Percentiles rank a stretch among this genome's conserved stretches.
Evolutionary conservation across 305 asterid species (phyloP).

Genomic region (Fraxinus velutina): DNA sequence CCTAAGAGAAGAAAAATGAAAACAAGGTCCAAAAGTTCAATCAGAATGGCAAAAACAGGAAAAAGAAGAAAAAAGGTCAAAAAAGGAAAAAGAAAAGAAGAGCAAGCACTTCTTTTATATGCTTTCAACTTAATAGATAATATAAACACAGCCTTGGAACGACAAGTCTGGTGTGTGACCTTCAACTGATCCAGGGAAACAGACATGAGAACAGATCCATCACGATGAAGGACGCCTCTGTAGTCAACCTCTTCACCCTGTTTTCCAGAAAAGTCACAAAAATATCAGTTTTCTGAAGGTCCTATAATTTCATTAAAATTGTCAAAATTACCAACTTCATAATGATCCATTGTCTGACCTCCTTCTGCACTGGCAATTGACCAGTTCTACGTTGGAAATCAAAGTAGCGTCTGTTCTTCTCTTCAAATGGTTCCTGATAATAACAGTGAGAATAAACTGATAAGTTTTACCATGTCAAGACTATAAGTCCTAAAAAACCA

Average conservation of each 20-base stretch:
- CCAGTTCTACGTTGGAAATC: conserved; percentile 98
- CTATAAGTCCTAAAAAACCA: conserved; percentile 18
- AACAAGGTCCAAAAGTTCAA: conserved; percentile 8
- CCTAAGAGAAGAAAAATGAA: conserved; percentile 35
- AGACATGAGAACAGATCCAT: conserved; percentile 97
- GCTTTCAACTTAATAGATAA: conserved; percentile 9
- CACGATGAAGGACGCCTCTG: conserved; percentile 96
- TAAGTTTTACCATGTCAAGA: conserved; percentile 10
- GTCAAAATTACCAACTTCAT: conserved; percentile 1
- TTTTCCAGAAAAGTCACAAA: conserved; percentile 6
- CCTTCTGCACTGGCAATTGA: conserved; percentile 87
- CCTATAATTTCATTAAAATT: conserved; percentile 2
- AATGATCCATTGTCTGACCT: conserved; percentile 46
- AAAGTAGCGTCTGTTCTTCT: conserved; percentile 80
- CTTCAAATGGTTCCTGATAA: conserved; percentile 82
- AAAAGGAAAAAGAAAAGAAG: not conserved
- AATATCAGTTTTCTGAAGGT: conserved; percentile 16
- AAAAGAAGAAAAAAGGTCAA: not conserved
- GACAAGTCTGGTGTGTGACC: conserved; percentile 40
- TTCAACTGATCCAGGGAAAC: conserved; percentile 86
- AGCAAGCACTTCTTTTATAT: not conserved
- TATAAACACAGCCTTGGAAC: not conserved
- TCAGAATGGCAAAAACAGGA: not conserved
- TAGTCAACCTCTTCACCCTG: conserved; percentile 99
- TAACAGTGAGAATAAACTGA: conserved; percentile 16